Base-by-base conservation (phyloP, 108 stramenopile species). In the Licmophora abbreviata region DNA sequence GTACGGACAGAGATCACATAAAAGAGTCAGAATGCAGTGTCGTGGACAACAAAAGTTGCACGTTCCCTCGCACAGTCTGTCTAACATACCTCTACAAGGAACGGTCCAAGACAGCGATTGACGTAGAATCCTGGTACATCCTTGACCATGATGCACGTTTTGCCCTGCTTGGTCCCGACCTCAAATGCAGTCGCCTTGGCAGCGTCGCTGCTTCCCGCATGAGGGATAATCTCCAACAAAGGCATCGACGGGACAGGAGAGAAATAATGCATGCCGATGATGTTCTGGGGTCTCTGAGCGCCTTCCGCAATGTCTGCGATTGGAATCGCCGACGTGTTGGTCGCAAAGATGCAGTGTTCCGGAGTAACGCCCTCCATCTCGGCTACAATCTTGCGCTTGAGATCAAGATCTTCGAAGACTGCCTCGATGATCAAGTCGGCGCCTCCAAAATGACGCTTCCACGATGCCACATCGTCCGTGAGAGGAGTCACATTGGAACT, bases 111-210 rank as follows among this genome's bases (percentile, higher is more conserved):
- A 65, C 95, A 97, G 25, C 99, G 76, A 74, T 99, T 99, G 29
- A 99, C 99, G 66, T 95, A 99, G 66, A 99, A 99, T 34, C 99
- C 99, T 6, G 99, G 97, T 14, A 98, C 97, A 63, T 99, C 99
- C 72, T 97, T 97, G 41, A 97, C 96, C 31, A 94, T 75, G 46
- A 99, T 94, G 53, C 88, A 91, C 4, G 97, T 98, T 73, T 99
- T 99, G 32, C 99, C 99, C 63, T 99, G 99, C 68, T 95, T 95
- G 32, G 77, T 86, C 22, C 99, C 99, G 37, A 99, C 94, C 43
- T 88, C 81, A 60, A 93, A 88, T 3, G 97, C 95, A 5, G 87
- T 83, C n/a, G 94, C 90, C 60, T 71, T 75, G 25, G 89, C 72
- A 34, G 62, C 68, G 20, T 80, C 74, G 45, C 74, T 79, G 21